Conservation (phyloP, 805 yeast genomes). For the Wickerhamomyces mucosus region DNA sequence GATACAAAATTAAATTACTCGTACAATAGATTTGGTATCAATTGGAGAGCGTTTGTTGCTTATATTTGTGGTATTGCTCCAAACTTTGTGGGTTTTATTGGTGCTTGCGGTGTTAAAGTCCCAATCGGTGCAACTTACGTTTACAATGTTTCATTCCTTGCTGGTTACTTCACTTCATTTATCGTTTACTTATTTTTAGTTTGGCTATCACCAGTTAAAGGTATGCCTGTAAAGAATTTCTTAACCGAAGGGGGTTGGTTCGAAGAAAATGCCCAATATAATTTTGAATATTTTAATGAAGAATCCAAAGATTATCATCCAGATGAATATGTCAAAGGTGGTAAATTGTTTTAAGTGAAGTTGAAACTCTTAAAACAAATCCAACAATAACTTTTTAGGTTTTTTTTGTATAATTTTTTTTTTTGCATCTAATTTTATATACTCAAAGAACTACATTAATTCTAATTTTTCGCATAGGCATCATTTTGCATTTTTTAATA, state of each 20-base stretch:
- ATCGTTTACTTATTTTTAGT: slow-evolving; percentile 44
- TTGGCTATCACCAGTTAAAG: slow-evolving; percentile 41
- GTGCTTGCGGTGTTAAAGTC: slow-evolving; percentile 69
- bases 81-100: slow-evolving; percentile 80
- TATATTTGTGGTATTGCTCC: slow-evolving; percentile 75
- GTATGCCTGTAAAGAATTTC: slow-evolving; percentile 30
- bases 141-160: slow-evolving; percentile 65
- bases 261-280: slow-evolving; percentile 16
- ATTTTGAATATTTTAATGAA: slow-evolving; percentile 9
- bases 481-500: too few relatives aligned
- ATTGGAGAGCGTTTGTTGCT: slow-evolving; percentile 80
- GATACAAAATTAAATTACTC: slow-evolving; percentile 36
- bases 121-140: slow-evolving; percentile 72
- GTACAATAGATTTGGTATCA: slow-evolving; percentile 54
- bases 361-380: too few relatives aligned
- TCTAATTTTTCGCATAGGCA: too few relatives aligned
- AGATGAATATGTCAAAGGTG: slow-evolving; percentile 11
- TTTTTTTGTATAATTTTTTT: too few relatives aligned
- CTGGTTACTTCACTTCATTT: slow-evolving; percentile 60
- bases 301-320: slow-evolving; percentile 10
- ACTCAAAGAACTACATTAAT: too few relatives aligned
- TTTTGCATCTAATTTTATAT: too few relatives aligned
- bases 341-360: slow-evolving; percentile 4
- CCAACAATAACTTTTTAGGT: too few relatives aligned
- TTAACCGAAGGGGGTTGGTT: slow-evolving; percentile 43